Conservation (phyloP, 2,329 filamentous ascomycete genomes). For the Alternaria longipes region DNA sequence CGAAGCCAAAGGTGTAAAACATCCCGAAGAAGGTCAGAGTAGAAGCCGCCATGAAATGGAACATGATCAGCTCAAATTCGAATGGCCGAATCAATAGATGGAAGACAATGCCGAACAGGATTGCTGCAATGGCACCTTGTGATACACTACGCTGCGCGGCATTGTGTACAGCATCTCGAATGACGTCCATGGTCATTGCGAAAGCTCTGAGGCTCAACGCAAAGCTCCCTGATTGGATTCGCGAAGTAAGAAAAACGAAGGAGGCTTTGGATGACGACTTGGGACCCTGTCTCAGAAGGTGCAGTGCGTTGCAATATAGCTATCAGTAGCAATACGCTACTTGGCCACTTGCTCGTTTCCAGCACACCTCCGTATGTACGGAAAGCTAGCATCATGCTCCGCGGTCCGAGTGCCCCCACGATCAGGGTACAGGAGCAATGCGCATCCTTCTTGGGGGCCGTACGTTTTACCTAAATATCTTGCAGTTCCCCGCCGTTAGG, state of each 20-base stretch:
- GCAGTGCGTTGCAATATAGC: constrained; percentile 1
- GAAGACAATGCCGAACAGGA: constrained; percentile 29
- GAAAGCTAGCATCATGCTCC: neutral
- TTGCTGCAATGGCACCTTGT: constrained; percentile 11
- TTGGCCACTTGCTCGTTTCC: neutral
- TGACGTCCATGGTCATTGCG: constrained; percentile 1
- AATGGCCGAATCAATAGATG: constrained; percentile 27
- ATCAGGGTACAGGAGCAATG: neutral
- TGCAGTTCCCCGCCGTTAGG: neutral
- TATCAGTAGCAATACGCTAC: neutral
- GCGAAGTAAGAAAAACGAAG: neutral
- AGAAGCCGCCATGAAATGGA: constrained; percentile 31
- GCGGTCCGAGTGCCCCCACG: neutral
- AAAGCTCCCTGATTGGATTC: neutral
- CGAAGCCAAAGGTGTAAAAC: constrained; percentile 18
- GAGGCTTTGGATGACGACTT: neutral
- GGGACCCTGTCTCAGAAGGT: neutral
- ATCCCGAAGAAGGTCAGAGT: constrained; percentile 19
- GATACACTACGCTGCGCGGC: neutral
- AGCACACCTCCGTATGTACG: neutral
- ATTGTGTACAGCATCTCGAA: constrained; percentile 6
- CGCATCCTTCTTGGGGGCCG: neutral
- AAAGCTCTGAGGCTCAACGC: neutral
- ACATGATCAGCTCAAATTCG: constrained; percentile 39
- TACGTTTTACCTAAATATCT: neutral